Evolutionary conservation across 1,139 yeast species (phyloP).

Genomic region (Hanseniaspora gamundiae): DNA sequence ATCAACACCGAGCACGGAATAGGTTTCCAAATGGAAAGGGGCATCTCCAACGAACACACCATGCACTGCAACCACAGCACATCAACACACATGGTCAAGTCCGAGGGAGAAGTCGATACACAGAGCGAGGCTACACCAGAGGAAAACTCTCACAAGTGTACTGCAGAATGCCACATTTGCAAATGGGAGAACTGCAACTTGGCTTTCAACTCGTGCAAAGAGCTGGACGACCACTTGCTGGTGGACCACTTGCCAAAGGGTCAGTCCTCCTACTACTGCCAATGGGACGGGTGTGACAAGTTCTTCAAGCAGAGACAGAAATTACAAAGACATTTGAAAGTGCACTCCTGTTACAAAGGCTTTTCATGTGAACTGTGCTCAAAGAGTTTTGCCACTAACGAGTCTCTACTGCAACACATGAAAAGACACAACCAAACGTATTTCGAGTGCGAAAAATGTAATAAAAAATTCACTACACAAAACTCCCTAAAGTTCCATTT

Average conservation of each 20-base stretch:
- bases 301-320: constrained; percentile 77
- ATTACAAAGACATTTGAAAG: constrained; percentile 70
- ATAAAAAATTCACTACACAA: constrained; percentile 47
- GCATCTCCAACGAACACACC: constrained; percentile 6
- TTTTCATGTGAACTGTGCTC: constrained; percentile 57
- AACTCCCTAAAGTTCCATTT: constrained; percentile 51
- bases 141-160: background rate
- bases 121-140: no score
- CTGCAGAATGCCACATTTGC: constrained; percentile 10
- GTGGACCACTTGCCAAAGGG: constrained; percentile 64
- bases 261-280: constrained; percentile 53
- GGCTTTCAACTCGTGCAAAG: constrained; percentile 40
- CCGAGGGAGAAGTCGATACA: no score
- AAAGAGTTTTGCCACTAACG: constrained; percentile 47
- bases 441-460: constrained; percentile 30
- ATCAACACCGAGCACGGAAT: constrained; percentile 41
- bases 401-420: constrained; percentile 50
- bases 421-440: constrained; percentile 79
- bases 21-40: constrained; percentile 20
- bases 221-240: constrained; percentile 58
- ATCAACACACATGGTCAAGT: no score
- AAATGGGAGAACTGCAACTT: constrained; percentile 34
- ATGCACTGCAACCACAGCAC: background rate
- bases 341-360: constrained; percentile 78
- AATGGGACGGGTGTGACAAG: constrained; percentile 72